These are phyloP conservation scores for Globisporangium megalacanthum DNA, from an alignment of 352 stramenopile genomes.

Conservation along the genomic window DNA sequence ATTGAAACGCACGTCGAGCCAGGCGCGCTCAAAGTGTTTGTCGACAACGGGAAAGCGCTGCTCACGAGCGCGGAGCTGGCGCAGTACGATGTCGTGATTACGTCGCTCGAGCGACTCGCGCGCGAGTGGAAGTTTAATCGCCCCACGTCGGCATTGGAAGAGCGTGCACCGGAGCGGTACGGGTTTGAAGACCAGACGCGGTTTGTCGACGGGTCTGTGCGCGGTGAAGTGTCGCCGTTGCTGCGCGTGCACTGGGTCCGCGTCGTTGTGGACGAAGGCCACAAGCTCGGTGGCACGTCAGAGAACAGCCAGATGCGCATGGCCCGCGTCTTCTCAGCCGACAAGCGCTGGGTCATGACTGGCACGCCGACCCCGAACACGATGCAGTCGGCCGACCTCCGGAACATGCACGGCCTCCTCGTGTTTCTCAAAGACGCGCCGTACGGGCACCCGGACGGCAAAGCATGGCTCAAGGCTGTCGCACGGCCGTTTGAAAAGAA, in stretches of 20 bases:
- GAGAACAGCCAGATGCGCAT: constrained; percentile 75
- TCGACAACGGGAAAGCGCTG: constrained; percentile 33
- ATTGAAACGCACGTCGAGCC: constrained; percentile 45
- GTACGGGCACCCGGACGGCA: constrained; percentile 75
- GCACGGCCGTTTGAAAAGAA: constrained; percentile 65
- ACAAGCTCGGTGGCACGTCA: constrained; percentile 83
- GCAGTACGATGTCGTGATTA: constrained; percentile 68
- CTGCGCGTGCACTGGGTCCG: constrained; percentile 78
- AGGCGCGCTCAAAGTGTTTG: constrained; percentile 31
- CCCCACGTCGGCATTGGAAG: constrained; percentile 54
- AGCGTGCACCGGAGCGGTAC: constrained; percentile 57
- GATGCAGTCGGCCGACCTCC: constrained; percentile 77
- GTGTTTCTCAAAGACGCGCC: constrained; percentile 87
- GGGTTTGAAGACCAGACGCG: constrained; percentile 48
- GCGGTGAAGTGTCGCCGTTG: constrained; percentile 49
- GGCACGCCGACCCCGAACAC: constrained; percentile 93
- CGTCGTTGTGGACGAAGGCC: constrained; percentile 95
- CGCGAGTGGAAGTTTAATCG: constrained; percentile 61
- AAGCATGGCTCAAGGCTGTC: constrained; percentile 75
- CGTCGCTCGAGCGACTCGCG: constrained; percentile 54
- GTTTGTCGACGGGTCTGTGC: constrained; percentile 54
- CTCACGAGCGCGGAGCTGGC: constrained; percentile 40
- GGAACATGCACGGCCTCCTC: constrained; percentile 87
- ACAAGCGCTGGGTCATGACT: constrained; percentile 96
- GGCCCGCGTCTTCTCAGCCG: constrained; percentile 68